Base-by-base conservation (phyloP, 2,329 filamentous ascomycete genomes). In the Cladosporium phlei region DNA sequence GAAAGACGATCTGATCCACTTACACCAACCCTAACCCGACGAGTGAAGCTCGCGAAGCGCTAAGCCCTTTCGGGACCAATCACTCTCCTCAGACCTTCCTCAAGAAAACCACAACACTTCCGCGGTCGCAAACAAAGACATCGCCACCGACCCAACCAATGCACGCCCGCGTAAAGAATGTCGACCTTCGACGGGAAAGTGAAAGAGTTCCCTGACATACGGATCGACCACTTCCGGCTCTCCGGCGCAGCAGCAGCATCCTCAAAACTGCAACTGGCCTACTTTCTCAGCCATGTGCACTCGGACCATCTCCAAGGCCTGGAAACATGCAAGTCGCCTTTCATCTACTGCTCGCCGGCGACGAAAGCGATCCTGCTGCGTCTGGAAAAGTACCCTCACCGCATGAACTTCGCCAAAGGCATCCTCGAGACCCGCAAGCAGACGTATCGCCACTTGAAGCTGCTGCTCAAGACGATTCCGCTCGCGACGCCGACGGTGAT, bases 261-360 rank as follows among this genome's bases (percentile, higher is more conserved):
- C 21, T 17, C 21, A 30, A 39, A 34, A 3, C 76, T 85, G 3
- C 86, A 88, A 0, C 67, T 93, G 46, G 89, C 86, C 12, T 93
- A 85, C 64, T 95, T 97, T 61, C 74, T 97, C 20, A 94, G 86
- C 65, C 91, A 97, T 76, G 82, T 94, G 2, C 91, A 96, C 62
- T 94, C 85, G 53, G 90, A 96, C 58, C 91, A 96, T 66, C 76
- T 96, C 1, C 76, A 77, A 27, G 90, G 91, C 0, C 75, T 96
- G 1, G 88, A 95, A 56, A 79, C 75, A 10, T 75, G 90, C 45
- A 78, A 81, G 35, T 80, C 86, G 21, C 86, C 88, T 0, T 95
- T 95, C 59, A 80, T 97, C 16, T 96, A 95, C 66, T 96, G 89
- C 68, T 95, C 90, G 1, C 76, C 85, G 0, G 86, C 87, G 0